Percentiles rank a stretch among this genome's conserved stretches.
Conservation (phyloP, 192 early-diverging fungal genomes). For the Backusella parvicylindrica region DNA sequence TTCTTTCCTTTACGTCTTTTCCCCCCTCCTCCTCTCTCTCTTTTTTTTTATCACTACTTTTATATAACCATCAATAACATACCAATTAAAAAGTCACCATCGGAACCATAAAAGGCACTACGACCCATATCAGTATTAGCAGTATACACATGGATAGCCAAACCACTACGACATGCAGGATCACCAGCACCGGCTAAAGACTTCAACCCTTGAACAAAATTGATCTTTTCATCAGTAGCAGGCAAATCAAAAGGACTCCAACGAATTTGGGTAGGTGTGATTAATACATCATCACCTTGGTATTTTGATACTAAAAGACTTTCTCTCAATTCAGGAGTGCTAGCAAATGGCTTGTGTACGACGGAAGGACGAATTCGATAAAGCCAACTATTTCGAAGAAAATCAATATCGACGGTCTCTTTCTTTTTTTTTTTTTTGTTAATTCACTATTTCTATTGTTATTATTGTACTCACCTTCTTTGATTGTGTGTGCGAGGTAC, state of each 20-base stretch:
- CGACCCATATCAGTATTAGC: constrained; percentile 76
- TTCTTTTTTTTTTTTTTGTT: neutral
- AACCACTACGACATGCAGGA: constrained; percentile 67
- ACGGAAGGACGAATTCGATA: constrained; percentile 95
- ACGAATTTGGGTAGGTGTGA: constrained; percentile 85
- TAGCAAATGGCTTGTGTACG: constrained; percentile 69
- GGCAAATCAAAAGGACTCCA: constrained; percentile 89
- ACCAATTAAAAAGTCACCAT: constrained; percentile 92
- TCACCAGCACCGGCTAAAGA: constrained; percentile 87
- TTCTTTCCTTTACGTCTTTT: too few species aligned
- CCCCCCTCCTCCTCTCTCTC: neutral
- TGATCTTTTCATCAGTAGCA: constrained; percentile 40
- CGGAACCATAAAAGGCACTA: constrained; percentile 82
- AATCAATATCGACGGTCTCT: neutral
- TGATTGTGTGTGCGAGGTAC: constrained; percentile 77
- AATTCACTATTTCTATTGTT: neutral
- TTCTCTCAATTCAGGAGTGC: constrained; percentile 10
- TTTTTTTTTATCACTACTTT: neutral
- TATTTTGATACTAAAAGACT: constrained; percentile 59
- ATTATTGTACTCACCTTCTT: constrained; percentile 43
- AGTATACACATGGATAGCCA: constrained; percentile 84
- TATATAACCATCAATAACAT: neutral
- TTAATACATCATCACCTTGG: constrained; percentile 40
- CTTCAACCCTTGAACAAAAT: constrained; percentile 84
- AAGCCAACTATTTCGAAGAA: constrained; percentile 66